A percentile compares a stretch with the other conserved stretches of the same genome.
Conservation (phyloP, 768 basidiomycete species). For the Termitomyces sp. region DNA sequence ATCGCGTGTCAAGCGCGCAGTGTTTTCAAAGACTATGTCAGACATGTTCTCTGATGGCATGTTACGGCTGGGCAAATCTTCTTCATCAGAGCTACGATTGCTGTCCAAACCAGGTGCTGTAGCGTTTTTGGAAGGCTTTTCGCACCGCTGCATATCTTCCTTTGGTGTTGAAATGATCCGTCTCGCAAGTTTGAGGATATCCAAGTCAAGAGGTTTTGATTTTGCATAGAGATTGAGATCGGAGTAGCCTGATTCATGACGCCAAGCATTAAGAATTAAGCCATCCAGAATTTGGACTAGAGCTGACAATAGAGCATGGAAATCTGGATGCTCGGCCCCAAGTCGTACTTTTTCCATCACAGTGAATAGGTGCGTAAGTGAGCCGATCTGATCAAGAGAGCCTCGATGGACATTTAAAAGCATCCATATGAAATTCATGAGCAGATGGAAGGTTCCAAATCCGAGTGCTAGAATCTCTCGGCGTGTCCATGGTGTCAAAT, state of each 20-base stretch:
- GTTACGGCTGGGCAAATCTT: not conserved
- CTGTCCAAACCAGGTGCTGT: not conserved
- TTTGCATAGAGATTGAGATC: conserved; percentile 14
- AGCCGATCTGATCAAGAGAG: conserved; percentile 17
- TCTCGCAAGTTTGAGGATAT: conserved; percentile 15
- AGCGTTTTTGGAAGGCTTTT: not conserved
- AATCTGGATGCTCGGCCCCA: conserved; percentile 29
- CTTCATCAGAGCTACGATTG: not conserved
- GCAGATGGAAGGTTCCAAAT: conserved; percentile 29
- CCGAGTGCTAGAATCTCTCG: conserved; percentile 15
- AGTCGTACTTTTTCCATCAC: conserved; percentile 28
- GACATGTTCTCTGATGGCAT: not conserved
- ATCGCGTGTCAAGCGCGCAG: conserved; percentile 22
- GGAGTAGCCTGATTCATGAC: conserved; percentile 11
- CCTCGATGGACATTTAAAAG: conserved; percentile 27
- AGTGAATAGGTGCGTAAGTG: conserved; percentile 25
- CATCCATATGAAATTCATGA: conserved; percentile 31
- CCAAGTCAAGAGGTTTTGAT: conserved; percentile 22
- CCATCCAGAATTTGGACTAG: conserved; percentile 30
- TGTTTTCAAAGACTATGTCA: conserved; percentile 23
- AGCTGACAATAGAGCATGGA: conserved; percentile 25
- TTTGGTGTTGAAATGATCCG: conserved; percentile 10
- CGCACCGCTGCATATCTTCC: not conserved
- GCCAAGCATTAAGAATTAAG: conserved; percentile 29
- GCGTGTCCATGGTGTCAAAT: conserved; percentile 20